Percentiles rank a stretch among this genome's conserved stretches.
phyloP scores from a whole-genome alignment of 179 eudicot genomes.

The Vitellaria paradoxa region DNA sequence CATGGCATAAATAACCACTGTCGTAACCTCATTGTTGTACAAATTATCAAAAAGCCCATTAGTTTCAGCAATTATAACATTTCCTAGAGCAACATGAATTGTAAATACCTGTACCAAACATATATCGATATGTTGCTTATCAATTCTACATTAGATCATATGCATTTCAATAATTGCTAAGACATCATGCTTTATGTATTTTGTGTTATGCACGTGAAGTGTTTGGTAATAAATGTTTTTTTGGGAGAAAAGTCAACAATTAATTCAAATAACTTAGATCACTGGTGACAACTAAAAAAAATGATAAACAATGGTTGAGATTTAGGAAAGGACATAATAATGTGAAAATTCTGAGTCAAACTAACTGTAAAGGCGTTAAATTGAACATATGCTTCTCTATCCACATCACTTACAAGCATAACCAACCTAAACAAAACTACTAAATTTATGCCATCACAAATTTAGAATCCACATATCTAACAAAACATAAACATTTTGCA shows the following conservation, averaged over 20 bases:
- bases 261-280: too few relatives aligned
- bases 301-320: too few relatives aligned
- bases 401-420: not conserved
- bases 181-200: too few relatives aligned
- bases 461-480: not conserved
- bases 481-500: not conserved
- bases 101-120: constrained; percentile 59
- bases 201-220: too few relatives aligned
- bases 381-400: not conserved
- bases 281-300: too few relatives aligned
- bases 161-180: constrained; percentile 4
- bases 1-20: constrained; percentile 72
- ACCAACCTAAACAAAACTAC: constrained; percentile 4
- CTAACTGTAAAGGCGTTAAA: not conserved
- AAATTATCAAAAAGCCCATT: constrained; percentile 95
- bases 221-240: not conserved
- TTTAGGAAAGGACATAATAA: not conserved
- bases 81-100: constrained; percentile 80
- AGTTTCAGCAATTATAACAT: constrained; percentile 88
- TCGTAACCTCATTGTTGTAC: constrained; percentile 76
- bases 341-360: too few relatives aligned
- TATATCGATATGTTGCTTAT: not conserved
- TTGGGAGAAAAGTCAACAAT: not conserved
- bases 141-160: not conserved
- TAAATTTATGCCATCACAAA: constrained; percentile 1